Percentiles rank a stretch among this genome's conserved stretches.
phyloP scores from a whole-genome alignment of 2,329 filamentous ascomycete genomes.

The Penicillium sp. region DNA sequence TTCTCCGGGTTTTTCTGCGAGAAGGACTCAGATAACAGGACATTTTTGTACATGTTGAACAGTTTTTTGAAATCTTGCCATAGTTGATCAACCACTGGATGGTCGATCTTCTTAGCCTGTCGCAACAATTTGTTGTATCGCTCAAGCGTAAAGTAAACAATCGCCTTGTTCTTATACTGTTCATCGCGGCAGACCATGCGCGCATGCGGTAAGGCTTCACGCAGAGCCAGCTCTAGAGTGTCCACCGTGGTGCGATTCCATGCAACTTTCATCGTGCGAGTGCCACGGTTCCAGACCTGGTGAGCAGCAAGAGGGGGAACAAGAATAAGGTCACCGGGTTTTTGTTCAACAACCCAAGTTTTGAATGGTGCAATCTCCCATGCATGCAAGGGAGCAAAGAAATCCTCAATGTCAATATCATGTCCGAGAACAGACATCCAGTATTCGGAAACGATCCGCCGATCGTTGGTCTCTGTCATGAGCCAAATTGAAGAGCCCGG shows the following conservation, averaged over 20 bases:
- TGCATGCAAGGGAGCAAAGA: slow-evolving; percentile 92
- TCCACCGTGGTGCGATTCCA: slow-evolving; percentile 96
- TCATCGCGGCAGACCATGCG: slow-evolving; percentile 93
- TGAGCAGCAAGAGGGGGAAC: slow-evolving; percentile 91
- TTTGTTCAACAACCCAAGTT: slow-evolving; percentile 90
- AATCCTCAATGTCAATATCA: slow-evolving; percentile 93
- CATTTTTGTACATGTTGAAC: slow-evolving; percentile 72
- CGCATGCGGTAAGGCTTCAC: slow-evolving; percentile 84
- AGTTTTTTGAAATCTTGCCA: slow-evolving; percentile 78
- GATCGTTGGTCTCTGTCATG: slow-evolving; percentile 95
- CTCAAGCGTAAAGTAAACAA: slow-evolving; percentile 80
- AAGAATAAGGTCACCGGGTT: slow-evolving; percentile 85
- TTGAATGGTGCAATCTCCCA: slow-evolving; percentile 95
- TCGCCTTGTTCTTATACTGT: slow-evolving; percentile 98
- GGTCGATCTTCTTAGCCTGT: slow-evolving; percentile 51
- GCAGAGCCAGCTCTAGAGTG: slow-evolving; percentile 79
- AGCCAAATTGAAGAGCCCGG: slow-evolving; percentile 95
- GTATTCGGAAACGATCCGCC: slow-evolving; percentile 86
- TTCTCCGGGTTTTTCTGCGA: slow-evolving; percentile 60
- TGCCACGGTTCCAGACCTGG: slow-evolving; percentile 97
- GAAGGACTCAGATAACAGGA: slow-evolving; percentile 86
- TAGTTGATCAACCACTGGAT: slow-evolving; percentile 65
- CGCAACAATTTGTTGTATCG: slow-evolving; percentile 67
- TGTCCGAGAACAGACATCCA: slow-evolving; percentile 91
- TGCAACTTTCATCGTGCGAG: slow-evolving; percentile 92